These are phyloP conservation scores for Sugiyamaella marilandica DNA, from an alignment of 805 yeast species.

Conservation along the genomic window DNA sequence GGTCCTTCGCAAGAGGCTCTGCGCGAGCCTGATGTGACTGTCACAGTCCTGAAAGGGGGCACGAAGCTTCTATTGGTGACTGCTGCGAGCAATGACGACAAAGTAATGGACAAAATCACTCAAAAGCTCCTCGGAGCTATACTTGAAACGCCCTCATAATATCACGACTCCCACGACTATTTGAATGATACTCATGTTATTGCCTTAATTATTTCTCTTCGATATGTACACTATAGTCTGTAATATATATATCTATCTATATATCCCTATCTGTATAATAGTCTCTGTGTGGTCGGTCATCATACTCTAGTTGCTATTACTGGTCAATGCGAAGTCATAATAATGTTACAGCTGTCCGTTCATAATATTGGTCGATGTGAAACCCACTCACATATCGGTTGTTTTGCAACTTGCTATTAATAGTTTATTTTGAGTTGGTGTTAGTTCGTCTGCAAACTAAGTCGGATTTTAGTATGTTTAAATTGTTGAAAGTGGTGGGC, in stretches of 20 bases:
- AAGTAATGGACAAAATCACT: background rate
- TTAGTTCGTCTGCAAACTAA: no score
- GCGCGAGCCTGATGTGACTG: background rate
- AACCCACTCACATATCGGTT: no score
- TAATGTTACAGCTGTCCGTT: no score
- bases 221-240: background rate
- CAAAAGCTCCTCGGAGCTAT: background rate
- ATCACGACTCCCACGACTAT: background rate
- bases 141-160: background rate
- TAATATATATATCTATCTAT: background rate
- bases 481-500: no score
- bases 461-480: no score
- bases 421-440: no score
- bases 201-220: background rate
- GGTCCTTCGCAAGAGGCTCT: background rate
- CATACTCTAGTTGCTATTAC: no score
- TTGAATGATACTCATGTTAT: background rate
- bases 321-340: no score
- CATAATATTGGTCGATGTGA: no score
- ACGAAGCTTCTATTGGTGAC: conserved; percentile 2
- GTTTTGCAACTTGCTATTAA: no score
- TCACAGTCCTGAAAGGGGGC: conserved; percentile 3
- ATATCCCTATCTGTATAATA: background rate
- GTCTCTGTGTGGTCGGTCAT: no score
- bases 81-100: conserved; percentile 1